phyloP scores from a whole-genome alignment of 441 rosid genomes.

The Pelargonium citronellum region DNA sequence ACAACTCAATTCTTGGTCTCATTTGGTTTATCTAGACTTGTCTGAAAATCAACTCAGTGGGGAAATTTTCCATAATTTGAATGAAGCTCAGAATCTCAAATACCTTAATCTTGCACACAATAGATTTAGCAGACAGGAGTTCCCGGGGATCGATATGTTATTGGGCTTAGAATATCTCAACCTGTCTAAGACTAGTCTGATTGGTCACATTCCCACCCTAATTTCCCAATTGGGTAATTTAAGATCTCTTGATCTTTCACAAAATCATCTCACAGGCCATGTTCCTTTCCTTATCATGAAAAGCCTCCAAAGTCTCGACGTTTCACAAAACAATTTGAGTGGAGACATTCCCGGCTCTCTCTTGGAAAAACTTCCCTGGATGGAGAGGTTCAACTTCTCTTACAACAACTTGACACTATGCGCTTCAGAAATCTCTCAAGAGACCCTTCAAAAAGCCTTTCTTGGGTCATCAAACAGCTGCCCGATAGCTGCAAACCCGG shows the following conservation, averaged over 20 bases:
- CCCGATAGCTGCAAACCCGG: conserved; percentile 80
- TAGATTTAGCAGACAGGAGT: conserved; percentile 50
- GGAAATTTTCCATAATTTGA: conserved; percentile 44
- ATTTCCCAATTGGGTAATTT: conserved; percentile 44
- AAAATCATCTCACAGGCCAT: conserved; percentile 55
- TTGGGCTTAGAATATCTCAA: conserved; percentile 58
- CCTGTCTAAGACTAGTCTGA: conserved; percentile 59
- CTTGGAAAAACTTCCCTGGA: conserved; percentile 46
- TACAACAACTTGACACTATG: conserved; percentile 83
- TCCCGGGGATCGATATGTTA: conserved; percentile 47
- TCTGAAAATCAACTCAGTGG: conserved; percentile 84
- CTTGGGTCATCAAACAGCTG: conserved; percentile 62
- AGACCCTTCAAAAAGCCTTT: conserved; percentile 47
- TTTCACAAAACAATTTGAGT: conserved; percentile 65
- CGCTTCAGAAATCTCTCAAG: conserved; percentile 39
- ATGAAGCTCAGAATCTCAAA: conserved; percentile 47
- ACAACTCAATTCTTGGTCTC: conserved; percentile 53
- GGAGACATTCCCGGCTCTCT: conserved; percentile 62
- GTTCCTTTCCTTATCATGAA: conserved; percentile 44
- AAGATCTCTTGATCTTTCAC: conserved; percentile 65
- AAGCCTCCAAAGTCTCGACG: conserved; percentile 54
- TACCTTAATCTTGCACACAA: conserved; percentile 71
- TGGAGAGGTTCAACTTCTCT: conserved; percentile 80
- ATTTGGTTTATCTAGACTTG: conserved; percentile 66
- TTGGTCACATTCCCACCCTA: conserved; percentile 56